Base-by-base conservation (phyloP, 1,139 yeast species). In the Scheffersomyces stambukii region DNA sequence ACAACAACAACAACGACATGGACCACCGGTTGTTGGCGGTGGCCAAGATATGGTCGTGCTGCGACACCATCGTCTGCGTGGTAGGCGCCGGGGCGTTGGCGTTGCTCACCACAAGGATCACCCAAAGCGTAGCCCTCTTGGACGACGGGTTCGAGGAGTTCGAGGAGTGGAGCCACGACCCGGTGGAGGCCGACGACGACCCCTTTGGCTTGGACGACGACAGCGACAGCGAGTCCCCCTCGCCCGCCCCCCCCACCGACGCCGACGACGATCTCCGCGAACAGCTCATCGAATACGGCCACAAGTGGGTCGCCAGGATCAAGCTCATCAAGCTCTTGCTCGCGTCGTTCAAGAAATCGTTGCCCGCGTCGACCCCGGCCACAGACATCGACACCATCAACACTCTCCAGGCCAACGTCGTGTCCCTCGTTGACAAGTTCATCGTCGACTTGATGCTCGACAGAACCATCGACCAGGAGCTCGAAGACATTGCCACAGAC, bases 61-160 rank as follows among this genome's bases (percentile, higher is more conserved):
- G 84, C 48, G 82, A 77, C 35, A 42, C 45, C 0, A 32, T 79
- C 8, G 47, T 52, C 5, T 48, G 52, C 3, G 45, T 72, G 13
- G 46, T 73, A 5, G 54, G 58, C 8, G 57, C 50, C 13, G 85
- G 85, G 0, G 65, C 70, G 25, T 41, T 75, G 14, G 80, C 76
- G 4, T 47, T 75, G 2, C 53, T 81, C 29, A 65, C 67, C 13
- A 44, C 42, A 18, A 68, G 65, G 34, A 54, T 80, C 11, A 65
- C 60, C 31, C 61, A 58, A 30, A 69, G 74, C 21, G 59, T 73
- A 14, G 44, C 51, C 4, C 48, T 81, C 30, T 58, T 80, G 7
- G 75, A 69, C 15, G 91, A 81, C 52, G 83, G 82, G 0, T 57
- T 74, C 19, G 76, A 69, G 8, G 89, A 81, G 41, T 69, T 79